Evolutionary conservation across 805 yeast genomes (phyloP).

Genomic region (Barnettozyma wickerhamii): DNA sequence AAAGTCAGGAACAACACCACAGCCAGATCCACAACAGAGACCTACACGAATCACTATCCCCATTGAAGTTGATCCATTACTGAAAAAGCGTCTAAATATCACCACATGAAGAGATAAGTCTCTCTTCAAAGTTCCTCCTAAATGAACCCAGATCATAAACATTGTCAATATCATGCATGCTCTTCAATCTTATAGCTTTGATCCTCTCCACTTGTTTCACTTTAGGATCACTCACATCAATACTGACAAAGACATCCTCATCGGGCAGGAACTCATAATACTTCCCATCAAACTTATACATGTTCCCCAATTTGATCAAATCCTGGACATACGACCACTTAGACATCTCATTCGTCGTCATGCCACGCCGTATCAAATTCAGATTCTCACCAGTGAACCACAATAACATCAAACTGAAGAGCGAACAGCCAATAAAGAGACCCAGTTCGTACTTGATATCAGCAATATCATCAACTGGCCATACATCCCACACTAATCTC

Average conservation of each 20-base stretch:
- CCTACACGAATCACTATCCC: constrained; percentile 7
- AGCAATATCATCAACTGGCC: not conserved
- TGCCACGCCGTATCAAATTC: constrained; percentile 53
- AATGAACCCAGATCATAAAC: constrained; percentile 21
- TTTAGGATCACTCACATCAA: constrained; percentile 13
- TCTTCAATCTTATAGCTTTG: constrained; percentile 5
- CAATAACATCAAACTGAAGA: constrained; percentile 39
- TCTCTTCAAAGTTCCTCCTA: constrained; percentile 16
- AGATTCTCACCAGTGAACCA: constrained; percentile 45
- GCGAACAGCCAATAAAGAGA: constrained; percentile 39
- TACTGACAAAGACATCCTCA: constrained; percentile 23
- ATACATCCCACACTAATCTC: constrained; percentile 7
- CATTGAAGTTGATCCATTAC: constrained; percentile 9
- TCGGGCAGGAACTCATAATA: constrained; percentile 19
- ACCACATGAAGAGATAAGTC: too few species aligned
- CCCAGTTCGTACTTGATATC: constrained; percentile 12
- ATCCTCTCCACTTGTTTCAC: constrained; percentile 9
- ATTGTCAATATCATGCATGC: constrained; percentile 16
- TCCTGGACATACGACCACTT: constrained; percentile 68
- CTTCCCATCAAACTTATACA: constrained; percentile 22
- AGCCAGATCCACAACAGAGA: not conserved
- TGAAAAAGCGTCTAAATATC: constrained; percentile 18
- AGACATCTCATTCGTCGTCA: constrained; percentile 68
- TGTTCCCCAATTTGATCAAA: constrained; percentile 36
- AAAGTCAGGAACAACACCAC: not conserved